Base-by-base conservation (phyloP, 805 yeast genomes). In the Lipomyces orientalis region DNA sequence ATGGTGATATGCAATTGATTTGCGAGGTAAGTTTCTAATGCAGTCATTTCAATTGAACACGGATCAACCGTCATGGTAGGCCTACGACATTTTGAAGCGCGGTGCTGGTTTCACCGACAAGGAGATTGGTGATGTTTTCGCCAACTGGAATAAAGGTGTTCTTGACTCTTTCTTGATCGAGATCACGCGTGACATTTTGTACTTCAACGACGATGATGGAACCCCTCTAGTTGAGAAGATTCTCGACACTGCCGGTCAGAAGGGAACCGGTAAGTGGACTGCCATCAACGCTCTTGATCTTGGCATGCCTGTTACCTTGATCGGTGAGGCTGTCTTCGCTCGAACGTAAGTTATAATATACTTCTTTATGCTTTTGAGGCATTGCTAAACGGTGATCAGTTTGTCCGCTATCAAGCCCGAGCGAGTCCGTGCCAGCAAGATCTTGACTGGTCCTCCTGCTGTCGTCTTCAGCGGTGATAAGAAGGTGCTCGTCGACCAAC, bases 221-320 rank as follows among this genome's bases (percentile, higher is more conserved):
- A 87, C 88, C 74, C 97, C 98, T 77, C 83, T 95, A 73, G 96
- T 94, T 69, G 98, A 95, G 86, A 95, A 94, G 87, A 93, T 94
- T 79, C 84, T 93, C 81, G 99, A 94, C 83, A 81, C 91, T 78
- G 99, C 99, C 75, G 98, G 98, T 77, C 98, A 94, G 86, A 94
- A 94, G 87, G 99, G 99, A 87, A 94, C 99, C 75, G 99, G 99
- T 85, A 94, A 94, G 86, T 94, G 99, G 99, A 95, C 98, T 75
- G 98, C 98, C 73, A 91, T 94, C 82, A 93, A 93, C 81, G 98
- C 98, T 72, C 86, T 94, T 77, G 98, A 95, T 82, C 86, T 95
- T 76, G 98, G 98, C 82, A 92, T 91, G 90, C 99, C 99, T 75
- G 97, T 94, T 76, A 93, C 98, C 71, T 86, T 94, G 80, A 95